Conservation (phyloP, 73 alveolate genomes). For the Tetrahymena thermophila region DNA sequence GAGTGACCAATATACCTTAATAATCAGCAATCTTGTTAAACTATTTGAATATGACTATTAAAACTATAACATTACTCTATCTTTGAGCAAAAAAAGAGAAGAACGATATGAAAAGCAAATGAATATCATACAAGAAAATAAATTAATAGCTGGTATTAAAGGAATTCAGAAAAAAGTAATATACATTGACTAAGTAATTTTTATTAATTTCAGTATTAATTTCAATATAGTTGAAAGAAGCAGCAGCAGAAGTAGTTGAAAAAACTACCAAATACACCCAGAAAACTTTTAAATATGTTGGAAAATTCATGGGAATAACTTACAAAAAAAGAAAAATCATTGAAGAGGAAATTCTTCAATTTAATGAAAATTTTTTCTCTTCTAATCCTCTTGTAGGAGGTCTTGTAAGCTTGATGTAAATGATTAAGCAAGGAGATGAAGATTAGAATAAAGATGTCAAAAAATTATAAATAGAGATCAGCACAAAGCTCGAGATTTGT, state of each 20-base stretch:
- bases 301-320: constrained; percentile 4
- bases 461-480: constrained; percentile 1
- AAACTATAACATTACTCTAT: neutral
- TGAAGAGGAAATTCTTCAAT: constrained; percentile 10
- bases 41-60: neutral
- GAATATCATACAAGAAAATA: neutral
- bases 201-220: neutral
- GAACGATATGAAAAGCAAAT: neutral
- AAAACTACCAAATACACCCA: neutral
- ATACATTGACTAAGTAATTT: neutral
- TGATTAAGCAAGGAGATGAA: neutral
- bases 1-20: neutral
- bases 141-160: neutral
- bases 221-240: neutral
- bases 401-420: constrained; percentile 1
- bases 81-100: neutral
- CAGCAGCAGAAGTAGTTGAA: neutral
- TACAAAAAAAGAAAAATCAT: constrained; percentile 6
- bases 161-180: neutral
- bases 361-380: constrained; percentile 16
- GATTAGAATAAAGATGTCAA: constrained; percentile 1
- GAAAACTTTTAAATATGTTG: neutral
- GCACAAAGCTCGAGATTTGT: constrained; percentile 21
- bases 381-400: constrained; percentile 17
- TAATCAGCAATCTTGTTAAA: neutral